Base-by-base conservation (phyloP, 2,329 filamentous ascomycete genomes). In the Ophiocordyceps camponoti-saundersi region DNA sequence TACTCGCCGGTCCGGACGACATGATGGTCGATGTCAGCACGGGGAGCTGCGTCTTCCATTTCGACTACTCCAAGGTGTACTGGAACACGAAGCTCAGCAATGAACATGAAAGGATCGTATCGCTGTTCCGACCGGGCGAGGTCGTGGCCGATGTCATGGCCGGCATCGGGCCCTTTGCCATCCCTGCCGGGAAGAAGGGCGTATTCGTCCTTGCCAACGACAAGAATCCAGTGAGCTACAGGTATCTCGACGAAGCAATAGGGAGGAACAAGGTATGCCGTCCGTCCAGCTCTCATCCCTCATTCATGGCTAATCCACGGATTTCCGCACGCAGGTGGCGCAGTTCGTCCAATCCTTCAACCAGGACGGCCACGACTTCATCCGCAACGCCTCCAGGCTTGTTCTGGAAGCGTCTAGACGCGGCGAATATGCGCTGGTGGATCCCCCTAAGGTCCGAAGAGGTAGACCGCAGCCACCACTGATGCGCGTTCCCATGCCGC, bases 181-280 rank as follows among this genome's bases (percentile, higher is more conserved):
- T 95, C 3, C 92, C 92, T 0, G 88, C 90, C 0, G 92, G 86
- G 16, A 93, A 85, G 68, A 90, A 84, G 62, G 79, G 78, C 39
- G 85, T 93, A 26, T 94, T 96, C 56, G 89, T 95, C 18, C 94
- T 85, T 80, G 92, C 89, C 39, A 98, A 96, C 64, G 92, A 98
- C 62, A 80, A 95, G 60, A 98, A 98, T 60, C 90, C 90, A 0
- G 85, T 93, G 56, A 89, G 87, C 56, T 87, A 80, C 64, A 75
- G 71, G 47, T 81, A 79, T 52, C 76, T 98, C 56, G 63, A 72
- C 26, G 74, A 81, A 34, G 85, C 84, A 10, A 73, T 93, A 46
- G 63, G 65, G 46, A 73, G 75, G 50, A 98, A 98, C 67, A 95
- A 93, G 69, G 86, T 88, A 52, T 51, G 61, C 47, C 26, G 26